Base-by-base conservation (phyloP, 1,284 basidiomycete genomes). In the Afroboletus lepidellus region DNA sequence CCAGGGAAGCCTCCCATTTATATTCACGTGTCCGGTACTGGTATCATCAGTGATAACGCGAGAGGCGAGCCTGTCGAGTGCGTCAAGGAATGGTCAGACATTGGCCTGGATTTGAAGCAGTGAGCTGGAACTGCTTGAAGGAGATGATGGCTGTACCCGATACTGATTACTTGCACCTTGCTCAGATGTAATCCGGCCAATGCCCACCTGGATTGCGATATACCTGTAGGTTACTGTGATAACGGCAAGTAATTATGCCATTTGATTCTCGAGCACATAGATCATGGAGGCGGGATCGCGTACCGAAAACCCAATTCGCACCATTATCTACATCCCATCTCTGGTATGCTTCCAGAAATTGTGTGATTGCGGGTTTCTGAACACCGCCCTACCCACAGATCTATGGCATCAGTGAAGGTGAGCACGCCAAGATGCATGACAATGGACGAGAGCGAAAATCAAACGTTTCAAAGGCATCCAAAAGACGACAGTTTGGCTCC, bases 21-120 rank as follows among this genome's bases (percentile, higher is more conserved):
- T 48, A 65, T 77, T 42, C 75, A 77, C 33, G 59, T 73, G 21
- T 77, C 75, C 1, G 74, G 74, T 1, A 59, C 60, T 20, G 74
- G 72, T 13, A 69, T 77, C 37, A 41, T 70, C 30, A 69, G 69
- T 44, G 72, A 77, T 58, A 72, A 72, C 51, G 66, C 66, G 9
- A 67, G 65, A 34, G 75, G 74, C 16, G 73, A 74, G 54, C 54
- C 57, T 24, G 60, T 72, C 20, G 63, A 65, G 5, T 51, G 62
- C 41, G 58, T 66, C 21, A 62, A 62, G 32, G 60, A 62, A 20
- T 75, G 71, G 59, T 64, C 69, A 5, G 75, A 77, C 49, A 65
- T 72, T 3, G 69, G 64, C 32, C 64, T 77, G 42, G 61, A 64
- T 50, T 29, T 73, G 30, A 66, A 66, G 27, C 54, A 63, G 57